A percentile compares a stretch with the other conserved stretches of the same genome.
Conservation (phyloP, 371 early-diverging fungal species). For the Apophysomyces elegans region DNA sequence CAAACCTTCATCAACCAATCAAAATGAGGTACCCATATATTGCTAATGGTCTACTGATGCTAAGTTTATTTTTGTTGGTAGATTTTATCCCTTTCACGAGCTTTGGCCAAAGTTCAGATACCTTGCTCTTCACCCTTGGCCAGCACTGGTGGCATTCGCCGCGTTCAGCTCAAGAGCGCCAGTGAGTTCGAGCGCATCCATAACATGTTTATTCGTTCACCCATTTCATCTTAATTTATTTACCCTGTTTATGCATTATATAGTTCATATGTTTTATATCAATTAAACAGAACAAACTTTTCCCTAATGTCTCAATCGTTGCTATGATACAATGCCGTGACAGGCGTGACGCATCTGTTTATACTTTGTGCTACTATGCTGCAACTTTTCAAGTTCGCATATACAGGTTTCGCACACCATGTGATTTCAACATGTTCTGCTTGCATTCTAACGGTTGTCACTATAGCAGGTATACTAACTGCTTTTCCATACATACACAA, state of each 20-base stretch:
- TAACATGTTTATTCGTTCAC: constrained; percentile 27
- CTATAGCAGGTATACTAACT: no score
- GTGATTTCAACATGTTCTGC: no score
- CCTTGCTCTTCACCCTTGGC: constrained; percentile 18
- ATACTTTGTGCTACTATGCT: neutral
- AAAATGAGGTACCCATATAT: constrained; percentile 11
- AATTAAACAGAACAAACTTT: neutral
- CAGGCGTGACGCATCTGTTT: neutral
- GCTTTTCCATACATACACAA: no score
- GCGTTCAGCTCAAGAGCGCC: constrained; percentile 33
- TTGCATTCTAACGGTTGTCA: no score
- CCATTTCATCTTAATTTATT: neutral
- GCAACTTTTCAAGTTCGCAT: constrained; percentile 16
- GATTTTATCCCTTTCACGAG: constrained; percentile 13
- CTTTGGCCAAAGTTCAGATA: constrained; percentile 40
- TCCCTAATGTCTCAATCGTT: no score
- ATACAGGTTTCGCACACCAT: no score
- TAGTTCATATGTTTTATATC: constrained; percentile 9
- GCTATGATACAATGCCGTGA: no score
- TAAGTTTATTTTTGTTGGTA: neutral
- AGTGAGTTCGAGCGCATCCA: constrained; percentile 42
- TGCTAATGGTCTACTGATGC: neutral
- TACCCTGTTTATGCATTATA: constrained; percentile 10
- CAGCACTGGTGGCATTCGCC: constrained; percentile 12
- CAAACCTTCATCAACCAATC: neutral